phyloP scores from a whole-genome alignment of 2,329 filamentous ascomycete species.

The Anisogramma anomala region DNA sequence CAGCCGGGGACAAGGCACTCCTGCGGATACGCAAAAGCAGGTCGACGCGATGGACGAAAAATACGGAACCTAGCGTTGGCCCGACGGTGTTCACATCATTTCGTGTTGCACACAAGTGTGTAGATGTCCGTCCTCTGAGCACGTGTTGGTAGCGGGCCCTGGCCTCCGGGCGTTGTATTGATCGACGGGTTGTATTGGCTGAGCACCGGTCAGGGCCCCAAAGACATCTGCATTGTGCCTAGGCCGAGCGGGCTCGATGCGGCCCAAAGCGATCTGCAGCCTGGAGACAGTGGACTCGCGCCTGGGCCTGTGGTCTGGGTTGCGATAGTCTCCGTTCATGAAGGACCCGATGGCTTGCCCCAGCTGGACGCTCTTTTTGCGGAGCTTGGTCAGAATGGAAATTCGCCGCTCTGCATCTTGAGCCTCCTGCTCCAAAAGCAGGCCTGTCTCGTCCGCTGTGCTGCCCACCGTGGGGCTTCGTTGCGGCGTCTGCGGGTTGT shows the following conservation, averaged over 20 bases:
- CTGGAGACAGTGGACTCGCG: constrained; percentile 6
- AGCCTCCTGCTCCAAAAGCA: neutral
- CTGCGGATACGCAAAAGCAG: no score
- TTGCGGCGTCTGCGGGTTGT: neutral
- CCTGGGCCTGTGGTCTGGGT: constrained; percentile 9
- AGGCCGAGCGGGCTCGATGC: constrained; percentile 2
- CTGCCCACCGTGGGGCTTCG: neutral
- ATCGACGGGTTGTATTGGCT: constrained; percentile 1
- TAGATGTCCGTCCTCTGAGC: neutral
- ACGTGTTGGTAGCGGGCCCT: neutral
- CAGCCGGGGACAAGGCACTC: no score
- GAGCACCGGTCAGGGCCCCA: constrained; percentile 12
- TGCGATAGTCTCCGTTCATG: constrained; percentile 11
- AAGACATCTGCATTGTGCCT: constrained; percentile 3
- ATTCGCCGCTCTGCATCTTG: neutral
- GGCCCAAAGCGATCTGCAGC: constrained; percentile 7
- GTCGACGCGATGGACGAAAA: no score
- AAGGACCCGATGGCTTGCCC: constrained; percentile 5
- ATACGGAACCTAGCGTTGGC: no score
- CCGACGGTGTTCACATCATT: neutral
- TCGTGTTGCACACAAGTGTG: neutral
- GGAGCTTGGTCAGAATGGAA: constrained; percentile 1
- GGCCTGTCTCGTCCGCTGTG: neutral
- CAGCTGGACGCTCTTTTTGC: constrained; percentile 7
- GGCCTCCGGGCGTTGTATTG: constrained; percentile 1